Percentiles rank a stretch among this genome's conserved stretches.
Evolutionary conservation across 495 filamentous ascomycete species (phyloP).

Genomic region (Xanthoparmelia taractica): DNA sequence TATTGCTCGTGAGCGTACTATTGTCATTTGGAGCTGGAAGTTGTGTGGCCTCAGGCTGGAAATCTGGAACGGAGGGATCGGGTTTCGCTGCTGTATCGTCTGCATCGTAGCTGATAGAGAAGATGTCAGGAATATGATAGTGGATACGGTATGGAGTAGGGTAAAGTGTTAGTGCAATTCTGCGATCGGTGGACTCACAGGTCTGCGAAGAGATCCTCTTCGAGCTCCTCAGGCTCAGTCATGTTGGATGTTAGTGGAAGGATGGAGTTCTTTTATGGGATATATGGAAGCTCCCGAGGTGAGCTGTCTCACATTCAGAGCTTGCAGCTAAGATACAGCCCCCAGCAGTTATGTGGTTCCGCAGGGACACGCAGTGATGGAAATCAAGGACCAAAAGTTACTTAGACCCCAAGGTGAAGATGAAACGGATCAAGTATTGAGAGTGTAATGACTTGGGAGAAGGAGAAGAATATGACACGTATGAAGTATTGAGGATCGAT

Average conservation of each 20-base stretch:
- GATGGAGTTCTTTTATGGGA: neutral
- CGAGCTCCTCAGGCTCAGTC: slow-evolving; percentile 83
- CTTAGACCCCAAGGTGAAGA: neutral
- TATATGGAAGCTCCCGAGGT: neutral
- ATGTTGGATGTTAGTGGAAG: slow-evolving; percentile 38
- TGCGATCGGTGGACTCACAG: slow-evolving; percentile 55
- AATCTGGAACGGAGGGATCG: slow-evolving; percentile 12
- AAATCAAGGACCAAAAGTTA: neutral
- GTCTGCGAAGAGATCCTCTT: slow-evolving; percentile 97
- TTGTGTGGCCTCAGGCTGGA: slow-evolving; percentile 11
- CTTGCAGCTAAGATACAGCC: neutral
- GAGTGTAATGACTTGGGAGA: neutral
- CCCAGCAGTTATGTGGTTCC: neutral
- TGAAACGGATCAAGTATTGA: neutral
- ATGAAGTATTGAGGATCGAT: neutral
- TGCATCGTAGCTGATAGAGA: slow-evolving; percentile 66
- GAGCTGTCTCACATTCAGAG: neutral
- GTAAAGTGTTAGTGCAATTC: neutral
- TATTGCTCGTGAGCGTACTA: neutral
- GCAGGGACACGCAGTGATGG: neutral
- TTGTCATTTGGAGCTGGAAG: slow-evolving; percentile 6
- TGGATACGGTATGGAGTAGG: neutral
- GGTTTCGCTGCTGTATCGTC: slow-evolving; percentile 50
- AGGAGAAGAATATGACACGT: neutral
- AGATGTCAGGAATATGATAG: slow-evolving; percentile 12